A percentile compares a stretch with the other conserved stretches of the same genome.
These are phyloP conservation scores for Trichoderma reesei DNA, from an alignment of 495 filamentous ascomycete genomes.

Conservation along the genomic window DNA sequence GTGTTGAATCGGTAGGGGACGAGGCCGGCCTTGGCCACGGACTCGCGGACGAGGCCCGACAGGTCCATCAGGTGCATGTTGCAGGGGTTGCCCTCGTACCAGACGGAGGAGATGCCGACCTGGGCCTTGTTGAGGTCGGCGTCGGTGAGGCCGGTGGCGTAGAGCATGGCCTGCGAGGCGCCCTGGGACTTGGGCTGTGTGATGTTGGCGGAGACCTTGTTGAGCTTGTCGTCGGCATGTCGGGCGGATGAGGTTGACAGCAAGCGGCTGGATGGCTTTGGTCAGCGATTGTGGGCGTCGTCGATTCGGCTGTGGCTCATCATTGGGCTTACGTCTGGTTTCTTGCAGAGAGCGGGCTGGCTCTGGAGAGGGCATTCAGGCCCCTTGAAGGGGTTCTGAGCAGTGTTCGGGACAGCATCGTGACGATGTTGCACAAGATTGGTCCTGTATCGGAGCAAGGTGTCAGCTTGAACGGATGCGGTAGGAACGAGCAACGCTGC, in stretches of 20 bases:
- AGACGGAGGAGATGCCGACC: constrained; percentile 86
- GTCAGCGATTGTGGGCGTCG: background rate
- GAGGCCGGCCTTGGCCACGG: constrained; percentile 70
- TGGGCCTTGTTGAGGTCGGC: constrained; percentile 89
- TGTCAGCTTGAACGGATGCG: background rate
- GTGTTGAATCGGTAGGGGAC: constrained; percentile 95
- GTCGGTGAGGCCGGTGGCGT: constrained; percentile 78
- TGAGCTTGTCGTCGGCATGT: constrained; percentile 46
- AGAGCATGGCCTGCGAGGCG: constrained; percentile 97
- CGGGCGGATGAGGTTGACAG: constrained; percentile 28
- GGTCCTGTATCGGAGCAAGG: constrained; percentile 6
- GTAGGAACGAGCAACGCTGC: background rate
- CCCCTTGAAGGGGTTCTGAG: background rate
- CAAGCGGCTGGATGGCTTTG: constrained; percentile 23
- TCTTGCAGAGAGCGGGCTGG: background rate
- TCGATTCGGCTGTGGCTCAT: background rate
- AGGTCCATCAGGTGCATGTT: constrained; percentile 97
- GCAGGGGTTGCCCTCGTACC: constrained; percentile 93
- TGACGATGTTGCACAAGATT: background rate
- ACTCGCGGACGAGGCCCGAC: constrained; percentile 70
- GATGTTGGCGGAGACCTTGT: constrained; percentile 72
- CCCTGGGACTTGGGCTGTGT: constrained; percentile 96
- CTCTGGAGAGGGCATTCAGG: background rate
- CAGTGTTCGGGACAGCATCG: background rate
- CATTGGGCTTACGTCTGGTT: background rate